Conservation (phyloP, 2,329 filamentous ascomycete genomes). For the Sporothrix euskadiensis region DNA sequence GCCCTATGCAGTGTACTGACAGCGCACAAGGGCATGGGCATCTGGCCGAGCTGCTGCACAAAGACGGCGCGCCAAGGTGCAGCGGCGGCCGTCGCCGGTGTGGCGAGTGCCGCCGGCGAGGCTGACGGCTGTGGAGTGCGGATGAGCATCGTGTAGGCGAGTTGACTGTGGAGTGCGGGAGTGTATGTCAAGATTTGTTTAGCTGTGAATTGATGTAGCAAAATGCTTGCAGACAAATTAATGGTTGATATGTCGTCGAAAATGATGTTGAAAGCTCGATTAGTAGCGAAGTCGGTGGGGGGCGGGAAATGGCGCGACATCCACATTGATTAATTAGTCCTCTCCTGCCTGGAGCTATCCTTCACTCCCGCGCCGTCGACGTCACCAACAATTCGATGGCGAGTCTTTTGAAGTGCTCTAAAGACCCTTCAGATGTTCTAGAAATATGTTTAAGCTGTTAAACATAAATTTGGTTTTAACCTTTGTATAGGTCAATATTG, state of each 20-base stretch:
- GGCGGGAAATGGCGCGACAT: not conserved
- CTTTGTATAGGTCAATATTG: too few relatives aligned
- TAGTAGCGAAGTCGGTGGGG: conserved; percentile 7
- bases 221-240: not conserved
- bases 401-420: not conserved
- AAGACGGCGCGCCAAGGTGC: conserved; percentile 58
- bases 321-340: conserved; percentile 7
- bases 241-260: not conserved
- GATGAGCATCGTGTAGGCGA: conserved; percentile 23
- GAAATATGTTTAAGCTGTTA: too few relatives aligned
- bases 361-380: not conserved
- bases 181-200: too few relatives aligned
- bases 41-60: conserved; percentile 51
- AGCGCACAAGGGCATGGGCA: conserved; percentile 52
- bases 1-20: conserved; percentile 52
- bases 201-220: not conserved
- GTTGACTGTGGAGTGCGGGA: too few relatives aligned
- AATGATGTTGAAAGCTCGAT: not conserved
- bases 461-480: too few relatives aligned
- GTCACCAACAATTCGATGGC: not conserved
- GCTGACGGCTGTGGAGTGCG: conserved; percentile 21
- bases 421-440: too few relatives aligned
- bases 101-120: conserved; percentile 21
- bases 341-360: not conserved
- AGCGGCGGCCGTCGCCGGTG: conserved; percentile 32